These are phyloP conservation scores for Solanum boliviense DNA, from an alignment of 257 asterid species.

Conservation along the genomic window DNA sequence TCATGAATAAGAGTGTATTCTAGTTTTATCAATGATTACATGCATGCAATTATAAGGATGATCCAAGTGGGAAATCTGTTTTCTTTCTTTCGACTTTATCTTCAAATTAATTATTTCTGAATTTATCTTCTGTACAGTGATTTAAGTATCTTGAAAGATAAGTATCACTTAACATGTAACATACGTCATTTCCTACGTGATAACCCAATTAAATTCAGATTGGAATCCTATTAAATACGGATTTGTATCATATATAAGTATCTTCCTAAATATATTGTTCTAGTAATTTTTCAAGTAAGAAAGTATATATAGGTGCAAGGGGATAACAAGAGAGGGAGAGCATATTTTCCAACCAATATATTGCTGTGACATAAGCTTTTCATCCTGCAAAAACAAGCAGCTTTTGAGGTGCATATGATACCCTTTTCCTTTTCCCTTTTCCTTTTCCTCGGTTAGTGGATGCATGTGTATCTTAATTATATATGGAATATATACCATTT, in stretches of 20 bases:
- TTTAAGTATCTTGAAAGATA: background rate
- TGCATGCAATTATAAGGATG: conserved; percentile 2
- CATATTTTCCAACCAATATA: conserved; percentile 3
- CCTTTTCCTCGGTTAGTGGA: conserved; percentile 43
- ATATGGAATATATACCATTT: conserved; percentile 36
- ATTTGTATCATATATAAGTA: background rate
- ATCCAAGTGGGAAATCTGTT: background rate
- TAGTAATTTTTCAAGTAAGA: background rate
- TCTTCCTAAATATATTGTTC: background rate
- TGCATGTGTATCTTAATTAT: conserved; percentile 29
- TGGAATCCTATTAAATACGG: background rate
- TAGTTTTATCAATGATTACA: background rate
- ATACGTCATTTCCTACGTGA: background rate
- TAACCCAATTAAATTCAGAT: background rate
- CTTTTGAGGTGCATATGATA: conserved; percentile 54
- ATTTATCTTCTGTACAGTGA: background rate
- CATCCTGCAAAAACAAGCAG: conserved; percentile 39
- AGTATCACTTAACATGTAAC: background rate
- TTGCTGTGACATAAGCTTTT: conserved; percentile 25
- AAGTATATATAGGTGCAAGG: background rate
- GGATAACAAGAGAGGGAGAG: background rate
- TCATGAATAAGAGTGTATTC: background rate
- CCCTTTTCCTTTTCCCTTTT: conserved; percentile 41
- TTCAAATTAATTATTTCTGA: background rate
- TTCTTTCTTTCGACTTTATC: background rate